These are phyloP conservation scores for Triticum monococcum DNA, from an alignment of 176 grass and related monocot species.

Conservation along the genomic window DNA sequence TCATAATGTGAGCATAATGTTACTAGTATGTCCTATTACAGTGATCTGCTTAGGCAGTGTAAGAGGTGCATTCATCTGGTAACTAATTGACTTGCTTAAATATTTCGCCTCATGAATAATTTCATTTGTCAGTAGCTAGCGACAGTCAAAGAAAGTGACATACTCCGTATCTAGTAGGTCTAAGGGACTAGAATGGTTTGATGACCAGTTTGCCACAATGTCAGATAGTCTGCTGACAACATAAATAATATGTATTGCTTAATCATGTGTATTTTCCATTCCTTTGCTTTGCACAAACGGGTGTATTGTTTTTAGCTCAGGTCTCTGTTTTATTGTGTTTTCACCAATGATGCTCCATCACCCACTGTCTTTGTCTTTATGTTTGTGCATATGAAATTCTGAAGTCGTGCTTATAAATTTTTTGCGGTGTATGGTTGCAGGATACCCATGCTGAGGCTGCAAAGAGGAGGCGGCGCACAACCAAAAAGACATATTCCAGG, in stretches of 20 bases:
- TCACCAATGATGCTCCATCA: not conserved
- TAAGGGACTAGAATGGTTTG: not conserved
- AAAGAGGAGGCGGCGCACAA: slow-evolving; percentile 40
- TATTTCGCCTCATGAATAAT: not conserved
- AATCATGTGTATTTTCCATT: not conserved
- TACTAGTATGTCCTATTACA: not conserved
- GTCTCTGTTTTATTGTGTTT: not conserved
- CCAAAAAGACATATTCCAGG: slow-evolving; percentile 36
- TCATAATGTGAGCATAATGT: not conserved
- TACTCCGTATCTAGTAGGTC: not conserved
- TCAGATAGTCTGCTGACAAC: not conserved
- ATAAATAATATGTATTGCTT: not conserved
- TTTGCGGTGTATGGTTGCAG: not conserved
- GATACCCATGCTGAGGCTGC: slow-evolving; percentile 36
- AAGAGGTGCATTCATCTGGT: not conserved
- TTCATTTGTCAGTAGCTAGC: not conserved
- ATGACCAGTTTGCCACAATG: not conserved
- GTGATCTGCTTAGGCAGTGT: not conserved
- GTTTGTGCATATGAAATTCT: no score
- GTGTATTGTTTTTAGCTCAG: not conserved
- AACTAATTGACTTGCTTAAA: not conserved
- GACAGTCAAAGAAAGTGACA: not conserved
- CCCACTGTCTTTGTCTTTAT: no score
- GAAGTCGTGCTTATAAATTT: no score
- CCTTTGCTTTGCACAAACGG: not conserved